phyloP scores from a whole-genome alignment of 768 basidiomycete species.

The Pluteus cervinus region DNA sequence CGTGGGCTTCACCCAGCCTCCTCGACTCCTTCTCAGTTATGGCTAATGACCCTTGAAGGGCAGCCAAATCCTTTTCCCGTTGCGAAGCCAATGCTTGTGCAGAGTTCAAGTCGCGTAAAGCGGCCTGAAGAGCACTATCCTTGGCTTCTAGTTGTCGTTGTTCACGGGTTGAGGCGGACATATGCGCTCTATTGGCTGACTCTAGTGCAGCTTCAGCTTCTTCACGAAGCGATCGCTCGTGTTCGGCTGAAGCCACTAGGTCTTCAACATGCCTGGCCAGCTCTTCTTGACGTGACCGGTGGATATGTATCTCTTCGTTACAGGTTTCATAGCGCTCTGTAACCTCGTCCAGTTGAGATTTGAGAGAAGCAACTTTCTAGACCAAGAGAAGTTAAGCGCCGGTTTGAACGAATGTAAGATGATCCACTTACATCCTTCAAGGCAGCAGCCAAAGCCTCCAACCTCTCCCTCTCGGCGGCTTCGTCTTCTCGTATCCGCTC shows the following conservation, averaged over 20 bases:
- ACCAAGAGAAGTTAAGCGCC: conserved; percentile 1
- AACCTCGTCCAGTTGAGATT: conserved; percentile 60
- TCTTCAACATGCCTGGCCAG: conserved; percentile 71
- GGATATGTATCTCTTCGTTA: conserved; percentile 56
- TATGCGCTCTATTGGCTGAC: conserved; percentile 54
- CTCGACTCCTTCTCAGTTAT: conserved; percentile 70
- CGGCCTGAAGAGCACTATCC: conserved; percentile 58
- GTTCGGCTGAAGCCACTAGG: conserved; percentile 55
- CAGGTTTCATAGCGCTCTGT: conserved; percentile 61
- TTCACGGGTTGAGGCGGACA: conserved; percentile 52
- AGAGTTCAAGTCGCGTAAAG: conserved; percentile 58
- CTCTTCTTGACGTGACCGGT: conserved; percentile 71
- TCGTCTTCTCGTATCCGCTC: conserved; percentile 70
- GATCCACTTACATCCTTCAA: conserved; percentile 67
- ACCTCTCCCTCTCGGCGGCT: conserved; percentile 57
- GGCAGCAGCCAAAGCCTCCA: conserved; percentile 60
- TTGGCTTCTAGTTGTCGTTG: conserved; percentile 65
- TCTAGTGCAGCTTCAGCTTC: conserved; percentile 48
- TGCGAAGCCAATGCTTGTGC: conserved; percentile 58
- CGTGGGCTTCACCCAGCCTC: conserved; percentile 77
- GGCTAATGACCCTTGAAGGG: conserved; percentile 69
- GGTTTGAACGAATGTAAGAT: conserved; percentile 2
- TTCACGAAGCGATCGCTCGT: conserved; percentile 53
- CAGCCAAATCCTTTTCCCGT: conserved; percentile 69
- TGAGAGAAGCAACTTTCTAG: conserved; percentile 66